phyloP scores from a whole-genome alignment of 208 protist species.

The Trichomonas vaginalis region DNA sequence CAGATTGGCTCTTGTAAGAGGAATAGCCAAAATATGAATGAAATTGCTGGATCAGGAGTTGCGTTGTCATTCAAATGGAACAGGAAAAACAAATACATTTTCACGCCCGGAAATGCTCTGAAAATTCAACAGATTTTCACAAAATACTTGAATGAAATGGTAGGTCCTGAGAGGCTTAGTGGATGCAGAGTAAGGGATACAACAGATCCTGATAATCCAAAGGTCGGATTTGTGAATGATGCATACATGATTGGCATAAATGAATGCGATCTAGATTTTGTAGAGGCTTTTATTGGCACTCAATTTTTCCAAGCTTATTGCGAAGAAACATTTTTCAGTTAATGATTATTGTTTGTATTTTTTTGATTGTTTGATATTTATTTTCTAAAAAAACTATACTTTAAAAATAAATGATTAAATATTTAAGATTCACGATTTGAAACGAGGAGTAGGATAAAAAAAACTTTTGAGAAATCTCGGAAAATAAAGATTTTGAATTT shows the following conservation, averaged over 20 bases:
- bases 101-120: background rate
- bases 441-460: too few relatives aligned
- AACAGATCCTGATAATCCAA: background rate
- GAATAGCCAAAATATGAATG: background rate
- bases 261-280: background rate
- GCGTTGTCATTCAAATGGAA: background rate
- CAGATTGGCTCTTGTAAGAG: background rate
- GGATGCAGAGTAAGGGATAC: background rate
- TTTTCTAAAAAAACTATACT: too few relatives aligned
- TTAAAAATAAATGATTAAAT: too few relatives aligned
- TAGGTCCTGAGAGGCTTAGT: background rate
- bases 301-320: background rate
- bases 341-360: background rate
- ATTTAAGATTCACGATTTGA: too few relatives aligned
- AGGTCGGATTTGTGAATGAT: background rate
- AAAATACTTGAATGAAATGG: background rate
- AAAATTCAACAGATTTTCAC: background rate
- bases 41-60: background rate
- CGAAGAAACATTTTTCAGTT: background rate
- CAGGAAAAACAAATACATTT: background rate
- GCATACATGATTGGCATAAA: background rate
- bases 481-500: too few relatives aligned
- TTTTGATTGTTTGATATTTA: too few relatives aligned
- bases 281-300: background rate
- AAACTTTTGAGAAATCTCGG: too few relatives aligned